These are phyloP conservation scores for Boletus reticulatus DNA, from an alignment of 768 basidiomycete species.

Conservation along the genomic window DNA sequence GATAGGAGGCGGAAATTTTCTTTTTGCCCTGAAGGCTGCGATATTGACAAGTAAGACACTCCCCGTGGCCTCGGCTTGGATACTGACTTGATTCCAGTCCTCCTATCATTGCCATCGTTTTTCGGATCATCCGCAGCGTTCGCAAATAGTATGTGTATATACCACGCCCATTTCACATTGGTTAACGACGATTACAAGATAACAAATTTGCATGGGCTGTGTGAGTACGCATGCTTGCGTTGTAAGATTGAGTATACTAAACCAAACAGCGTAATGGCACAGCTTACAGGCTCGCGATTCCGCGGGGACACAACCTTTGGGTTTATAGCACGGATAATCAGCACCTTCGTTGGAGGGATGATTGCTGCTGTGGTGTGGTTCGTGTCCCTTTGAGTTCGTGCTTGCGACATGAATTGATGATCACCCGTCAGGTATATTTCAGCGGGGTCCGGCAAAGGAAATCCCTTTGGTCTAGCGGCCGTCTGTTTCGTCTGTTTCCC, in stretches of 20 bases:
- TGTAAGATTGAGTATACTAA: not conserved
- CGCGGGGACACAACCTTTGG: constrained; percentile 74
- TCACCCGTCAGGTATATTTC: constrained; percentile 61
- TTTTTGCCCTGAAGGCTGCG: constrained; percentile 72
- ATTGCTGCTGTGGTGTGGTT: constrained; percentile 67
- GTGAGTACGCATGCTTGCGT: constrained; percentile 34
- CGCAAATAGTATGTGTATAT: constrained; percentile 49
- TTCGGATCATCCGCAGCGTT: constrained; percentile 50
- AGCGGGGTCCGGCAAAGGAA: constrained; percentile 55
- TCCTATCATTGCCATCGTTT: constrained; percentile 59
- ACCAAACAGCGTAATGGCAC: constrained; percentile 65
- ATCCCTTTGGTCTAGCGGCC: constrained; percentile 66
- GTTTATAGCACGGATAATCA: constrained; percentile 54
- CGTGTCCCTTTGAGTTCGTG: constrained; percentile 12
- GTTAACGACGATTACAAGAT: constrained; percentile 32
- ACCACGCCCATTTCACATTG: not conserved
- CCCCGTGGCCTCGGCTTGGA: not conserved
- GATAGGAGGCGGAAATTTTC: constrained; percentile 53
- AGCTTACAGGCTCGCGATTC: constrained; percentile 66
- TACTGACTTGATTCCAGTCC: constrained; percentile 28
- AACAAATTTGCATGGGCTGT: constrained; percentile 72
- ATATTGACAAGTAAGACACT: constrained; percentile 49
- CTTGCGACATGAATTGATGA: not conserved
- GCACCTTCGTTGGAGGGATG: constrained; percentile 64
- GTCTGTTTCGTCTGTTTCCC: constrained; percentile 69